phyloP scores from a whole-genome alignment of 2,329 filamentous ascomycete genomes.

The Ambrosiella xylebori region DNA sequence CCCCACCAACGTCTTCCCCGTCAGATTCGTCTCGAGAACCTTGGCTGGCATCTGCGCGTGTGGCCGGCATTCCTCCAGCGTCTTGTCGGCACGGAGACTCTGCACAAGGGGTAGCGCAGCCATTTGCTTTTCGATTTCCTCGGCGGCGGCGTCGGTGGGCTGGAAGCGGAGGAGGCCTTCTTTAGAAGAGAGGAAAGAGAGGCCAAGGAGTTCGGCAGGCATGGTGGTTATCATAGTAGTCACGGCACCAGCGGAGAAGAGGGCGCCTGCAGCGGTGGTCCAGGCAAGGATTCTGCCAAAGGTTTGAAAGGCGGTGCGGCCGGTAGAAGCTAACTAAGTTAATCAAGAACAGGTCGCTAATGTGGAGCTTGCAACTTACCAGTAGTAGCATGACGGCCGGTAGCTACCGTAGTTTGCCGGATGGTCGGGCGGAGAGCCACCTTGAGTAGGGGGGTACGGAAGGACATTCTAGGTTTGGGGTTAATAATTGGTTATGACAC shows the following conservation, averaged over 20 bases:
- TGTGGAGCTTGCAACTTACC: no score
- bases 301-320: not conserved
- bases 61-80: conserved; percentile 60
- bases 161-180: conserved; percentile 54
- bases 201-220: conserved; percentile 12
- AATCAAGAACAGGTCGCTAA: no score
- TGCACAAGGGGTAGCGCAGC: conserved; percentile 55
- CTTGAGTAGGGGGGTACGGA: not conserved
- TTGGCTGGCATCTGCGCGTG: conserved; percentile 67
- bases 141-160: conserved; percentile 35
- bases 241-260: conserved; percentile 6
- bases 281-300: conserved; percentile 1
- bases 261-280: conserved; percentile 6
- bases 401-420: not conserved
- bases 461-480: not conserved
- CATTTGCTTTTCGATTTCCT: conserved; percentile 55
- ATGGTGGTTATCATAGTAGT: conserved; percentile 12
- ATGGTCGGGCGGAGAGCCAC: not conserved
- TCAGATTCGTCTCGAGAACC: conserved; percentile 59
- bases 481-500: not conserved
- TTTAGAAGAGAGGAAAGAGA: conserved; percentile 35
- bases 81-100: conserved; percentile 48
- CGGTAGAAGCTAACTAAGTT: not conserved
- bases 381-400: not conserved
- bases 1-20: conserved; percentile 61